A percentile compares a stretch with the other conserved stretches of the same genome.
Conservation (phyloP, 768 basidiomycete species). For the Serendipita vermifera region DNA sequence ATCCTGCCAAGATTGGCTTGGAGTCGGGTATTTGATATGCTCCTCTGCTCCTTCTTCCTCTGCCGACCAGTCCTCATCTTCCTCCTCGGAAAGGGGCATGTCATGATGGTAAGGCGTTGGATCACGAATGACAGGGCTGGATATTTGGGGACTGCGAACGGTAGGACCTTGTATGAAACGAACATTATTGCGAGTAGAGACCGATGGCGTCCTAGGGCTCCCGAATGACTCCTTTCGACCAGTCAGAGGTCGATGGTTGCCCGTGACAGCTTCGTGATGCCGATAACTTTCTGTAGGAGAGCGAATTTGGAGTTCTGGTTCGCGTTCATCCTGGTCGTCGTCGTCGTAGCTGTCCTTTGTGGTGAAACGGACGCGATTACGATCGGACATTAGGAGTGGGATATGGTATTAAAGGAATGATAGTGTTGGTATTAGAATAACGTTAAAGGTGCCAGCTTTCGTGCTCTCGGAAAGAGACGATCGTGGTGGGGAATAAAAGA, state of each 20-base stretch:
- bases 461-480: neutral
- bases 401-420: neutral
- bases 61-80: conserved; percentile 20
- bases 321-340: neutral
- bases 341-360: no score
- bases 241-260: no score
- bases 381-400: neutral
- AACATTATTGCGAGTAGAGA: neutral
- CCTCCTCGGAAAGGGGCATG: conserved; percentile 7
- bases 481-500: neutral
- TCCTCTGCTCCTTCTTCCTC: no score
- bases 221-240: neutral
- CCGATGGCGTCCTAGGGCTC: neutral
- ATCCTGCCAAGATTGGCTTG: no score
- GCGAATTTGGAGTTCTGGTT: no score
- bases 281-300: no score
- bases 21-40: no score
- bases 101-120: neutral
- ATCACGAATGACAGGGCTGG: neutral
- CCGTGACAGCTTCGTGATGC: no score
- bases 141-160: neutral
- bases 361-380: conserved; percentile 4
- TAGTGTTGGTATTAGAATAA: no score
- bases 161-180: neutral
- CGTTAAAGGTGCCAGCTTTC: neutral